Conservation (phyloP, 176 grass and related monocot species). For the Eremochloa ophiuroides region DNA sequence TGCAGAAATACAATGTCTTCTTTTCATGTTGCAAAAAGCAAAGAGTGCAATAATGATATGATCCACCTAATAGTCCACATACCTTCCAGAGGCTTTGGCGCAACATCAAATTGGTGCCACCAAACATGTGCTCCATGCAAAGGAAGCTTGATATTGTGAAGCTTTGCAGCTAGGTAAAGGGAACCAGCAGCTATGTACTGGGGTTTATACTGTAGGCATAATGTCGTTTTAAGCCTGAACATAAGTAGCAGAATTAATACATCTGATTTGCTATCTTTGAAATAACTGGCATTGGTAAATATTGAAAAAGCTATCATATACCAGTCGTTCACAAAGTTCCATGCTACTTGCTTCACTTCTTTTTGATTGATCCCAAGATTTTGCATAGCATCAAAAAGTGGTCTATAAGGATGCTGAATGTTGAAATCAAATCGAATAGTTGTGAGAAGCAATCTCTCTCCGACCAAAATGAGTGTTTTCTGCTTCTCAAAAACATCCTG, state of each 20-base stretch:
- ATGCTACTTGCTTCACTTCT: constrained; percentile 62
- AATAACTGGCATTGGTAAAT: constrained; percentile 9
- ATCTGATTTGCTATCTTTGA: background rate
- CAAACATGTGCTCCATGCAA: constrained; percentile 53
- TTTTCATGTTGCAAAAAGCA: constrained; percentile 25
- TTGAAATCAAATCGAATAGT: constrained; percentile 79
- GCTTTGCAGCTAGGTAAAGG: constrained; percentile 53
- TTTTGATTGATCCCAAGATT: constrained; percentile 57
- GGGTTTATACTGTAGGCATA: constrained; percentile 74
- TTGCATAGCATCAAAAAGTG: constrained; percentile 66
- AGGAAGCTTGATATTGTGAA: constrained; percentile 68
- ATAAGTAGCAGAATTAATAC: constrained; percentile 34
- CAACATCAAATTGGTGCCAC: constrained; percentile 86
- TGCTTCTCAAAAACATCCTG: constrained; percentile 68
- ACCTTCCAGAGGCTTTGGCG: constrained; percentile 71
- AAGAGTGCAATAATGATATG: background rate
- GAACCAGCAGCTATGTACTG: constrained; percentile 78
- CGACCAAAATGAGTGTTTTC: constrained; percentile 57
- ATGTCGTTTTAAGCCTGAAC: constrained; percentile 60
- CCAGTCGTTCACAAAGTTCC: constrained; percentile 90
- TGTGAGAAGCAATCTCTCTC: constrained; percentile 64
- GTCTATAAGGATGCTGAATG: constrained; percentile 72
- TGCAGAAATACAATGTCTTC: constrained; percentile 33
- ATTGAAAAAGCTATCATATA: constrained; percentile 35
- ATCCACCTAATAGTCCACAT: constrained; percentile 19